These are phyloP conservation scores for Ajuga chamaepitys DNA, from an alignment of 257 asterid species.

Conservation along the genomic window DNA sequence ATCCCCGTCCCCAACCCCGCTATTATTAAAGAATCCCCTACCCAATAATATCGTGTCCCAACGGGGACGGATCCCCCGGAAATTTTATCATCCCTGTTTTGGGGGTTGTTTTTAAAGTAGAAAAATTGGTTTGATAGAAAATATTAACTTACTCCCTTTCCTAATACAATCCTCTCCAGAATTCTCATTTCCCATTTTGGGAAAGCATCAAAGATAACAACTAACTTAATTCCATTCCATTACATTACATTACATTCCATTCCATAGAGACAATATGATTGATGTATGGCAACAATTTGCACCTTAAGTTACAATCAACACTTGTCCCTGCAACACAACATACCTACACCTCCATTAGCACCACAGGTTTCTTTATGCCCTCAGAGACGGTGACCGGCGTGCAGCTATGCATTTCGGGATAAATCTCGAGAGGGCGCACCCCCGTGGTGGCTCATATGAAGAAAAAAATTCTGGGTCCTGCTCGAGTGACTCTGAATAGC, in stretches of 20 bases:
- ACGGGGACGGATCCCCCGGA: too few relatives aligned
- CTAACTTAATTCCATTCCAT: slow-evolving; percentile 14
- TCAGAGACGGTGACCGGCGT: slow-evolving; percentile 27
- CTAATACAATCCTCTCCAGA: neutral
- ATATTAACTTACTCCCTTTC: neutral
- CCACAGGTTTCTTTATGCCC: slow-evolving; percentile 24
- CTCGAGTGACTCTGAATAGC: slow-evolving; percentile 47
- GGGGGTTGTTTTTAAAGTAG: too few relatives aligned
- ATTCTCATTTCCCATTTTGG: slow-evolving; percentile 11
- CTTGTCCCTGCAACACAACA: slow-evolving; percentile 12
- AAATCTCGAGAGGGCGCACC: slow-evolving; percentile 34
- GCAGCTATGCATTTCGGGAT: slow-evolving; percentile 43
- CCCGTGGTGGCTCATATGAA: slow-evolving; percentile 34
- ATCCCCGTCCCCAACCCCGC: too few relatives aligned
- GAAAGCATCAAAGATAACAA: slow-evolving; percentile 10
- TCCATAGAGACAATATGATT: neutral
- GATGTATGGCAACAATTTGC: slow-evolving; percentile 14
- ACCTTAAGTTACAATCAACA: slow-evolving; percentile 18
- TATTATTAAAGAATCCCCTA: too few relatives aligned
- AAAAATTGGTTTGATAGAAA: too few relatives aligned
- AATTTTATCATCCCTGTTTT: too few relatives aligned
- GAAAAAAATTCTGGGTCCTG: slow-evolving; percentile 65
- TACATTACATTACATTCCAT: slow-evolving; percentile 17
- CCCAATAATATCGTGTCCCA: too few relatives aligned
- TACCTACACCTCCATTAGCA: slow-evolving; percentile 1